Evolutionary conservation across 257 asterid species (phyloP).

Genomic region (Knoxia roxburghii): DNA sequence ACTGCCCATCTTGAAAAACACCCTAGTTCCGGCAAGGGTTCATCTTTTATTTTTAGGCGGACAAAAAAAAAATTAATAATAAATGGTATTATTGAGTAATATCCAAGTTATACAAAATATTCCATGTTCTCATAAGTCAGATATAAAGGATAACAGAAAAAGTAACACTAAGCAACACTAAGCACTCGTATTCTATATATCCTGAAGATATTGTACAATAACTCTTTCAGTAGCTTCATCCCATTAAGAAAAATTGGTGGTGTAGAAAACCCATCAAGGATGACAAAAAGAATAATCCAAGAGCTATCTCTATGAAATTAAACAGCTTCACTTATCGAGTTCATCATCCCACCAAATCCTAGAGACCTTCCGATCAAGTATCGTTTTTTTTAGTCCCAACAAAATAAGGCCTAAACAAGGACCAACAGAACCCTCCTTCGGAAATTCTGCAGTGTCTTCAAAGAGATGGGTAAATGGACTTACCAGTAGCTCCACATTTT

Average conservation of each 20-base stretch:
- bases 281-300: background rate
- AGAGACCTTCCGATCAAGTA: background rate
- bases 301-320: constrained; percentile 2
- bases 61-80: no score
- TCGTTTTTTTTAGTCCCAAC: constrained; percentile 3
- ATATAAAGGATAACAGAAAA: background rate
- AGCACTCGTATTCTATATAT: background rate
- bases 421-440: background rate
- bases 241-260: constrained; percentile 4
- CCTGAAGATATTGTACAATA: constrained; percentile 12
- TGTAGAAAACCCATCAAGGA: constrained; percentile 3
- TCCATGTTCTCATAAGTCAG: background rate
- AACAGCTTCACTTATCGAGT: constrained; percentile 1
- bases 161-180: background rate
- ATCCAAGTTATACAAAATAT: background rate
- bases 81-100: no score
- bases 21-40: no score
- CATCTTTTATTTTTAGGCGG: no score
- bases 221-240: constrained; percentile 15
- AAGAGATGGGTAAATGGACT: constrained; percentile 1
- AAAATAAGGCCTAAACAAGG: constrained; percentile 2
- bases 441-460: background rate
- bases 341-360: constrained; percentile 1
- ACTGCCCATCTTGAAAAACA: no score
- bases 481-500: constrained; percentile 1